Evolutionary conservation across 1,139 yeast species (phyloP).

Genomic region (Eremothecium cymbalariae): DNA sequence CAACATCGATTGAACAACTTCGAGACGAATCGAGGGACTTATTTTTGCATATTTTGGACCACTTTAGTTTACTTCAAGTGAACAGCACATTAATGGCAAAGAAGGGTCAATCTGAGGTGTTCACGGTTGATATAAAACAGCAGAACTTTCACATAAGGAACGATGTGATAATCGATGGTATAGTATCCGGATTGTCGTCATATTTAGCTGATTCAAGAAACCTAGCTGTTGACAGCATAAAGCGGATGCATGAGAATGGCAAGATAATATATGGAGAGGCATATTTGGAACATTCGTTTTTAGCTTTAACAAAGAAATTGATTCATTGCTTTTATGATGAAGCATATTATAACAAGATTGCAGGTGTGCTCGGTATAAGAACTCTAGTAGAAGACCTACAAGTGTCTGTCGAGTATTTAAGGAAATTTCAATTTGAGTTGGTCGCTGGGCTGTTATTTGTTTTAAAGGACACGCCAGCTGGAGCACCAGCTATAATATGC

Average conservation of each 20-base stretch:
- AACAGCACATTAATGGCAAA: conserved; percentile 67
- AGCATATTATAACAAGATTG: conserved; percentile 73
- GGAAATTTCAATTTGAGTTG: conserved; percentile 71
- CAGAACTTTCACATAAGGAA: conserved; percentile 67
- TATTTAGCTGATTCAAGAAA: conserved; percentile 63
- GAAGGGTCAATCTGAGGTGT: conserved; percentile 59
- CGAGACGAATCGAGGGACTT: conserved; percentile 57
- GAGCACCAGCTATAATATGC: conserved; percentile 75
- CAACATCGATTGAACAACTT: conserved; percentile 71
- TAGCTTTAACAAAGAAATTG: conserved; percentile 72
- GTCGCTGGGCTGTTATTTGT: conserved; percentile 84
- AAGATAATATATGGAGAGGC: conserved; percentile 61
- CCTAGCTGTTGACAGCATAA: conserved; percentile 62
- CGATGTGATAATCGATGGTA: conserved; percentile 61
- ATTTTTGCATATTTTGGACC: conserved; percentile 63
- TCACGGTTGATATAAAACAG: conserved; percentile 71
- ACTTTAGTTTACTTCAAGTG: conserved; percentile 68
- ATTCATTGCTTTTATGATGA: conserved; percentile 91
- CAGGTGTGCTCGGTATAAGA: conserved; percentile 79
- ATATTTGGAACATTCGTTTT: conserved; percentile 63
- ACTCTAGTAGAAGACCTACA: conserved; percentile 61
- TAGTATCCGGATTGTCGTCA: conserved; percentile 73
- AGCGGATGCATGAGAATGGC: conserved; percentile 54
- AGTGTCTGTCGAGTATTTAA: conserved; percentile 66
- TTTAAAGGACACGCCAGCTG: conserved; percentile 80